Base-by-base conservation (phyloP, 306 rosid genomes). In the Amphicarpaea edgeworthii region DNA sequence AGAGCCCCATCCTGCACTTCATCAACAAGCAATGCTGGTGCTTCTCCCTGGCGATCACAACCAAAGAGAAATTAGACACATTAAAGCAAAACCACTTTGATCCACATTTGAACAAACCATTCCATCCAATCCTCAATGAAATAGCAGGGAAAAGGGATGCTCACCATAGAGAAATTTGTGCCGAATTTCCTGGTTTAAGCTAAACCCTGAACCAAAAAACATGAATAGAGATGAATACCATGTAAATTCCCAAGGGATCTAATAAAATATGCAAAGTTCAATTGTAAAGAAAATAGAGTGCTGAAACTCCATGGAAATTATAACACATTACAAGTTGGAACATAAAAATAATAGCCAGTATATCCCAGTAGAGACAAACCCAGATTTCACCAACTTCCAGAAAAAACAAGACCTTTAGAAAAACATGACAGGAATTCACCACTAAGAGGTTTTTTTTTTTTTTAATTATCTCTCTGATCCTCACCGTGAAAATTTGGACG, bases 11-110 rank as follows among this genome's bases (percentile, higher is more conserved):
- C 77, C 62, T 84, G 90, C 72, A 83, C 78, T 75, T 81, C 96
- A 63, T 90, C 90, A 83, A 77, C 89, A 67, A 82, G 77, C 78
- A 95, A 89, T 57, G 88, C 90, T 2, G 97, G 97, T 43, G 99
- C 97, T 85, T 90, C 89, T 28, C 99, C 99, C 99, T 95, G 78
- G 60, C 42, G 68, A 83, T 78, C 87, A 82, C 41, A 79, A 76
- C 47, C 58, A 67, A 77, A 70, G 62, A 73, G 19, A 83, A 73
- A 83, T 80, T 32, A 78, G 46, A 60, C 7, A 79, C 76, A 55
- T 61, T 50, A 81, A 66, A 77, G 11, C 45, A 79, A 80, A 79
- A 64, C 51, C 62, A 59, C 72, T 71, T 24, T 60, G 68, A 73
- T 83, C 85, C 83, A 66, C 6, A 71, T 72, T 73, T 43, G 59